phyloP scores from a whole-genome alignment of 331 rosid species.

The Prunus yedoensis region DNA sequence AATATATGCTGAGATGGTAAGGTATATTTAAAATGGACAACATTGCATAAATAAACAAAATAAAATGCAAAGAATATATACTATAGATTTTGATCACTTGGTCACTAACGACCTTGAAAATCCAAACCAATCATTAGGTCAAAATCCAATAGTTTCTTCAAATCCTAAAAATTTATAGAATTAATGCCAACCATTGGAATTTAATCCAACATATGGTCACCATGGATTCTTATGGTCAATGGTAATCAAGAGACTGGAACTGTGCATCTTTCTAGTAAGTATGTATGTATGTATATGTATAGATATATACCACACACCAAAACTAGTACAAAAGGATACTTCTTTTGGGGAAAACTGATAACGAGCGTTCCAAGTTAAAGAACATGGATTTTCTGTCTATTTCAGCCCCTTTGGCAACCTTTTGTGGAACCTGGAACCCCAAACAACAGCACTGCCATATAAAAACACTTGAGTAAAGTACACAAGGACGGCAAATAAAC shows the following conservation, averaged over 20 bases:
- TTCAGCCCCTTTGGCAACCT: conserved; percentile 43
- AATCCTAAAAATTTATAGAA: not conserved
- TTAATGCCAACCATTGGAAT: not conserved
- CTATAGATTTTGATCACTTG: not conserved
- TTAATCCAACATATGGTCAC: not conserved
- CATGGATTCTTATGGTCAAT: not conserved
- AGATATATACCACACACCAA: not conserved
- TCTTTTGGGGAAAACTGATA: conserved; percentile 49
- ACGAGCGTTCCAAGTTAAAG: conserved; percentile 49
- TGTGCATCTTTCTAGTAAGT: not conserved
- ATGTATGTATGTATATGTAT: too few relatives aligned
- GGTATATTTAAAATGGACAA: not conserved
- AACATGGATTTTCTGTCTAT: conserved; percentile 58
- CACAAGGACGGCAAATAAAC: not conserved
- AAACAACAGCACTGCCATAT: conserved; percentile 50
- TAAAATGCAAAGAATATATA: not conserved
- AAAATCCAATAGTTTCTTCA: not conserved
- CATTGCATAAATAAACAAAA: too few relatives aligned
- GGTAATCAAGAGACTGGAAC: not conserved
- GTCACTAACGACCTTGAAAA: not conserved
- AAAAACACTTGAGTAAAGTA: conserved; percentile 6
- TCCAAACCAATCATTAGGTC: not conserved
- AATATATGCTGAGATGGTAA: not conserved
- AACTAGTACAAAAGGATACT: conserved; percentile 49
- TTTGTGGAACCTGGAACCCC: conserved; percentile 36